Evolutionary conservation across 768 basidiomycete species (phyloP), one percentile per base, ranked within the genome.

Genomic region (Suillus hirtellus): DNA sequence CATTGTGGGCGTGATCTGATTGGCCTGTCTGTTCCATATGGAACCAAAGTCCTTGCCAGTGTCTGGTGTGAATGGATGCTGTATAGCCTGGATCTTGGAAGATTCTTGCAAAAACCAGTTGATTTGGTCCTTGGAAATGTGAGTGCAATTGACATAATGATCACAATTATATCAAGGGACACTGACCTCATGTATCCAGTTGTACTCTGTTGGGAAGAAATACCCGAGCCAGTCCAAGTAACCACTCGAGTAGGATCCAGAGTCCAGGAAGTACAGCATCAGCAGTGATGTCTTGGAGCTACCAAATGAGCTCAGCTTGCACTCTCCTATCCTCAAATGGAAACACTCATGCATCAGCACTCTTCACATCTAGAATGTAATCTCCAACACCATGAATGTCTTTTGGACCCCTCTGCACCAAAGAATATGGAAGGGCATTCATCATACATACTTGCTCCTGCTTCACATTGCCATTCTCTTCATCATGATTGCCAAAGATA

Each of bases 401-500:
- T 66, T 85, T 84, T 3, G 96, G 95, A 1, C 96, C 96, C 8
- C 81, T 73, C 68, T 92, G 82, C 7, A 93, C 87, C 5, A 98
- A 76, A 60, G 89, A 95, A 71, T 95, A 97, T 0, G 96, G 96
- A 63, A 98, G 79, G 1, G 79, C 83, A 71, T 89, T 87, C 85
- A 95, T 84, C 68, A 89, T 75, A 64, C 79, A 77, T 64, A 93
- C 71, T 70, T 96, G 93, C 19, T 86, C 82, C 37, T 82, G 84
- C 66, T 88, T 86, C 35, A 77, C 63, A 68, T 81, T 67, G 15
- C 89, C 90, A 56, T 86, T 82, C 64, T 95, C 90, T 50, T 86
- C 84, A 67, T 98, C 96, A 74, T 99, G 96, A 71, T 99, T 98
- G 1, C 96, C 96, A 74, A 98, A 96, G 2, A 98, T 84, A 0